Percentiles rank a stretch among this genome's conserved stretches.
These are phyloP conservation scores for Spirogloea muscicola DNA, from an alignment of 139 green algal genomes.

Conservation along the genomic window DNA sequence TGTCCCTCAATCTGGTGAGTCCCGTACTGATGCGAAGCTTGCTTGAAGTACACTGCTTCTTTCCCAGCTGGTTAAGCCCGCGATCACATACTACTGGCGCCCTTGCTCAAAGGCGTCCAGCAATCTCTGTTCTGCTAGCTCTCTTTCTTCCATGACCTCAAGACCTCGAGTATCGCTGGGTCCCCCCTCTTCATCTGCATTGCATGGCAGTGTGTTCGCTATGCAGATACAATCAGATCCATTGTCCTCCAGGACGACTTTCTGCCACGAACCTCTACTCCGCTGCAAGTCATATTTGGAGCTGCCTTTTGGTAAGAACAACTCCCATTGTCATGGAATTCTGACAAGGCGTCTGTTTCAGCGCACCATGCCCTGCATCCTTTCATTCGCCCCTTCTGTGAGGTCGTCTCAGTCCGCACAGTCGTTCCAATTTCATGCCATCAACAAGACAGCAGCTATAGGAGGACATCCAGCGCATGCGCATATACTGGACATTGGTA, in stretches of 20 bases:
- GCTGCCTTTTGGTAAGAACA: constrained; percentile 22
- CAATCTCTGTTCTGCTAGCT: too few species aligned
- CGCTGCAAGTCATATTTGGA: constrained; percentile 14
- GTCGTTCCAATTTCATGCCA: neutral
- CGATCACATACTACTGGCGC: too few species aligned
- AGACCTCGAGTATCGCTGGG: too few species aligned
- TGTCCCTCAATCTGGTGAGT: constrained; percentile 33
- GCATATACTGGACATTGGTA: neutral
- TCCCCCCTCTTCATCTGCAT: too few species aligned
- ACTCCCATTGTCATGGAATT: neutral
- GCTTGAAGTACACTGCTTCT: too few species aligned
- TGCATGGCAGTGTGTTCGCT: constrained; percentile 19
- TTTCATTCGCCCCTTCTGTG: neutral
- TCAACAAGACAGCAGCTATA: neutral
- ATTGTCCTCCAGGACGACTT: constrained; percentile 44
- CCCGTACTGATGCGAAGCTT: too few species aligned
- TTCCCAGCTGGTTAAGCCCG: too few species aligned
- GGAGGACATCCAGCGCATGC: neutral
- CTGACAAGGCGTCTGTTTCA: too few species aligned
- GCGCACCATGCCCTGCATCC: neutral
- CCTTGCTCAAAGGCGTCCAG: too few species aligned
- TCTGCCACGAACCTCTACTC: constrained; percentile 19
- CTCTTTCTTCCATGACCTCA: too few species aligned
- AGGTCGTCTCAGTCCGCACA: neutral
- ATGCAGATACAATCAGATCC: constrained; percentile 24